These are phyloP conservation scores for Lepidium africanum DNA, from an alignment of 345 rosid genomes.

Conservation along the genomic window DNA sequence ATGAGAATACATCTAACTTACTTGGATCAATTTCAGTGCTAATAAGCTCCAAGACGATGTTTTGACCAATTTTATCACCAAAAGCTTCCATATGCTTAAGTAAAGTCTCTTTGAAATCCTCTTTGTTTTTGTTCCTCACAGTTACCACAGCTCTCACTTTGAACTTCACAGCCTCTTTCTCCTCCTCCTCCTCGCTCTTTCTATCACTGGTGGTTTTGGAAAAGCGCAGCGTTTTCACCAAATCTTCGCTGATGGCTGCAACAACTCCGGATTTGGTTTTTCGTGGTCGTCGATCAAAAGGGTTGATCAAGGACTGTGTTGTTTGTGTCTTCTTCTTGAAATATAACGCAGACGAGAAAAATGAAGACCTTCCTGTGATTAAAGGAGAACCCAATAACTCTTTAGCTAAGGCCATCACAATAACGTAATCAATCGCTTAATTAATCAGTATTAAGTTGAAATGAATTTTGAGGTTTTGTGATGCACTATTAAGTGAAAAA, in stretches of 20 bases:
- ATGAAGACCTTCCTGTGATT: constrained; percentile 26
- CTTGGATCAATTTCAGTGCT: constrained; percentile 81
- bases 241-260: constrained; percentile 61
- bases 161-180: constrained; percentile 35
- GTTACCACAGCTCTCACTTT: constrained; percentile 71
- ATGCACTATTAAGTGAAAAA: neutral
- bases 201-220: neutral
- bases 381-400: constrained; percentile 50
- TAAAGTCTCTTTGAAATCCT: constrained; percentile 61
- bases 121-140: constrained; percentile 70
- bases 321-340: neutral
- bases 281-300: constrained; percentile 7
- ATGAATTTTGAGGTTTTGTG: neutral
- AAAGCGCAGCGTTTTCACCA: constrained; percentile 34
- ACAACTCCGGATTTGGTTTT: constrained; percentile 16
- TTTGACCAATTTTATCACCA: constrained; percentile 66
- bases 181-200: constrained; percentile 25
- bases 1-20: constrained; percentile 25
- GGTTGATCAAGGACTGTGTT: neutral
- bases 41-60: constrained; percentile 71
- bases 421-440: neutral
- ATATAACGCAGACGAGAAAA: constrained; percentile 13
- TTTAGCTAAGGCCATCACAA: constrained; percentile 52
- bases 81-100: constrained; percentile 64
- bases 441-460: neutral